Evolutionary conservation across 257 asterid species (phyloP), one percentile per base, ranked within the genome.

Genomic region (Rhazya stricta): DNA sequence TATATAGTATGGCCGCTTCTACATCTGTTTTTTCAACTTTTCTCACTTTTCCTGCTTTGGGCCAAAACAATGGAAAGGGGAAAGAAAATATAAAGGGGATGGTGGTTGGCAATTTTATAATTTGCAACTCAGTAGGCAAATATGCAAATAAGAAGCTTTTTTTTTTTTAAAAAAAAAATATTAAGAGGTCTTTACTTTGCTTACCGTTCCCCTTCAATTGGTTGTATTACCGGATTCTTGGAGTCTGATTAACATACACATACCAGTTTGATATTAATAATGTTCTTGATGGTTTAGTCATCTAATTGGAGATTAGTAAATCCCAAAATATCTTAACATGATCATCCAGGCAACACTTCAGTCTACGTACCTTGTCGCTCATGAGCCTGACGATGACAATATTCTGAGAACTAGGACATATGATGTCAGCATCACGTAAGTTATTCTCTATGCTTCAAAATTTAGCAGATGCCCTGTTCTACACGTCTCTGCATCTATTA

Each of bases 391-490:
- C 76, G 96, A 92, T 81, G 98, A 92, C 83, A 92, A 95, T 81
- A 95, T 95, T 76, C 83, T 95, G 57, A 86, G 92, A 78, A 95
- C 99, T 61, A 86, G 99, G 78, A 95, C 99, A 48, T 95, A 95
- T 83, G 99, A 95, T 75, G 84, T 95, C 77, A 92, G 98, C 94
- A 95, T 95, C 79, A 92, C 99, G 98, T 95, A 87, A 88, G 98
- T 78, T 21, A 30, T 29, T 39, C 41, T 72, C 70, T 32, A 37
- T 51, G 39, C 73, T 50, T 62, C 69, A 60, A 19, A 32, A 3
- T 7, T 6, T 19, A 23, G 30, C 45, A 30, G 0, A 30, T 61
- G 1, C 23, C 34, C 41, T 16, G n/a, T 82, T 67, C 75, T 73
- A 39, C 60, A 58, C 54, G 32, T 13, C 19, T 62, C 3, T 23